Evolutionary conservation across 1,284 basidiomycete species (phyloP).

Genomic region (Apiotrichum domesticum): DNA sequence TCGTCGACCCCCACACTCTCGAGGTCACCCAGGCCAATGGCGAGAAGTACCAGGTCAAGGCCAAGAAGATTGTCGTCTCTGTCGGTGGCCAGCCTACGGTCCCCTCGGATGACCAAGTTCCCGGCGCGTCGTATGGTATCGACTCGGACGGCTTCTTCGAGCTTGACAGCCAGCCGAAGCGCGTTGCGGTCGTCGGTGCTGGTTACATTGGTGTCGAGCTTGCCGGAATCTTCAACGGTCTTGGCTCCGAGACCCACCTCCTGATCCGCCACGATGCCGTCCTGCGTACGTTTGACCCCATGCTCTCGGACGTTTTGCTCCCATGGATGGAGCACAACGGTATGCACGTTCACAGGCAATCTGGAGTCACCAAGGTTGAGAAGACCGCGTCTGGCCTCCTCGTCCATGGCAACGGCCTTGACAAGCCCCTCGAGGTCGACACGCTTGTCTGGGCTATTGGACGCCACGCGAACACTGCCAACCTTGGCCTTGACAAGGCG

Average conservation of each 20-base stretch:
- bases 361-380: conserved; percentile 70
- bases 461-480: conserved; percentile 70
- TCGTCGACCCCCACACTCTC: conserved; percentile 61
- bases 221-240: conserved; percentile 78
- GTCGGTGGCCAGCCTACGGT: conserved; percentile 79
- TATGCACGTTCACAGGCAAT: conserved; percentile 73
- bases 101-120: conserved; percentile 73
- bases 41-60: conserved; percentile 60
- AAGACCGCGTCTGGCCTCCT: conserved; percentile 61
- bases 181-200: conserved; percentile 89
- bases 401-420: conserved; percentile 60
- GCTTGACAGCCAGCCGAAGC: conserved; percentile 79
- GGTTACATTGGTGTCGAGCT: conserved; percentile 97
- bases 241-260: conserved; percentile 85
- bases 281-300: conserved; percentile 85
- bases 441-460: conserved; percentile 92
- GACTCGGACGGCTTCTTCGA: conserved; percentile 96
- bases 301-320: conserved; percentile 78
- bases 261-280: conserved; percentile 85
- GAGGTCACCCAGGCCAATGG: conserved; percentile 61
- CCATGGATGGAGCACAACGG: conserved; percentile 82
- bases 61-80: conserved; percentile 74
- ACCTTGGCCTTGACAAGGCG: conserved; percentile 68
- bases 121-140: conserved; percentile 84
- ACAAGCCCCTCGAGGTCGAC: conserved; percentile 78